Evolutionary conservation across 2,329 filamentous ascomycete species (phyloP), one percentile per base, ranked within the genome.

Genomic region (Pseudogymnoascus sp.): DNA sequence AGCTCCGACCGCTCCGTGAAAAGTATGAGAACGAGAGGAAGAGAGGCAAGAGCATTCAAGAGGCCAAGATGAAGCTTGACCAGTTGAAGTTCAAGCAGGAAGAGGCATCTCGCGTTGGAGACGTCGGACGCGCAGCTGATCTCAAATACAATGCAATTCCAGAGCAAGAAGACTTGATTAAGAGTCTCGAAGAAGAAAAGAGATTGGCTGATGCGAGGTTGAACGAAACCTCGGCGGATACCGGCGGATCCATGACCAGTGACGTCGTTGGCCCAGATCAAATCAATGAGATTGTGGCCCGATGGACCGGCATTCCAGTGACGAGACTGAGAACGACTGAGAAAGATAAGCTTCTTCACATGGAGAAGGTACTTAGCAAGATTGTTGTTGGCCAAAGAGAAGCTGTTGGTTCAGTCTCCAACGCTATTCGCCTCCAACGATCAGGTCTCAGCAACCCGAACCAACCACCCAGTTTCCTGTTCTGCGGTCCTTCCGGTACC

Each of bases 281-380:
- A 73, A 99, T 99, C 80, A 97, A 99, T 72, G 92, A 97, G 71
- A 99, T 99, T 63, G 94, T 99, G 59, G 88, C 89, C 59, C 86
- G 91, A 63, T 96, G 92, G 90, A 99, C 94, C n/a, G 94, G 94
- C 64, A 99, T 99, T 67, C 94, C 94, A 1, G 90, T 99, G 61
- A 97, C 91, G 3, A 82, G 92, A 63, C 84, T 99, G 38, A 92
- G 89, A 77, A 96, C 94, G 0, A 89, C 91, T 0, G 94, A 99
- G 76, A 97, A 96, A 76, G 94, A 99, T 73, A 97, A 97, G 79
- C 81, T 99, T n/a, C 82, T 99, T 64, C 82, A 95, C 69, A 99
- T 99, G 94, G 94, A 99, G 76, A 88, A 83, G 69, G 85, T 87
- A 52, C 84, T 99, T 5, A 78, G 82, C 65, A 88, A 91, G 72